phyloP scores from a whole-genome alignment of 306 rosid genomes.

The Acacia confusa region DNA sequence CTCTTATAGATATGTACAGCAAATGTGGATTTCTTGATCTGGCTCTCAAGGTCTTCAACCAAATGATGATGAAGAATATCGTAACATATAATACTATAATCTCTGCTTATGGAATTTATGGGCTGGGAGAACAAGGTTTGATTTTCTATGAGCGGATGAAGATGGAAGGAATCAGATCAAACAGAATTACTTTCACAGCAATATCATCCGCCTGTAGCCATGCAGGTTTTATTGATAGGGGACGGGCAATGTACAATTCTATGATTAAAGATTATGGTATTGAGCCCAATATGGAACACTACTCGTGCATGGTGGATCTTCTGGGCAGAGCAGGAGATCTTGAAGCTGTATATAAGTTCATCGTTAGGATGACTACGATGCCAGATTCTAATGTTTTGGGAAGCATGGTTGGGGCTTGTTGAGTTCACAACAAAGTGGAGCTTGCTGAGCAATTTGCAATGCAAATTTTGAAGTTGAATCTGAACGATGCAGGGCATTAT shows the following conservation, averaged over 20 bases:
- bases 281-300: slow-evolving; percentile 46
- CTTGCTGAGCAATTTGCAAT: slow-evolving; percentile 37
- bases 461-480: slow-evolving; percentile 29
- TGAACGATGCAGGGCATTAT: slow-evolving; percentile 36
- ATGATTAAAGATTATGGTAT: slow-evolving; percentile 43
- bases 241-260: slow-evolving; percentile 42
- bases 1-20: slow-evolving; percentile 49
- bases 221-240: slow-evolving; percentile 41
- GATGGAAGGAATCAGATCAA: slow-evolving; percentile 44
- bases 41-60: slow-evolving; percentile 42
- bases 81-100: slow-evolving; percentile 48
- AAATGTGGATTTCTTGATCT: slow-evolving; percentile 49
- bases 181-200: slow-evolving; percentile 45
- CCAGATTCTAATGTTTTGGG: slow-evolving; percentile 49
- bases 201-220: slow-evolving; percentile 51
- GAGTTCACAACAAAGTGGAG: slow-evolving; percentile 47
- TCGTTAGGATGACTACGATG: slow-evolving; percentile 34
- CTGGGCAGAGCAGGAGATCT: slow-evolving; percentile 46
- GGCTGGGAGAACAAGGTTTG: slow-evolving; percentile 44
- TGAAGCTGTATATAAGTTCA: slow-evolving; percentile 44
- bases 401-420: slow-evolving; percentile 48
- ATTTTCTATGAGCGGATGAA: slow-evolving; percentile 39
- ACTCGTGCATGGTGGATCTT: slow-evolving; percentile 54
- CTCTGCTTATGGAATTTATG: slow-evolving; percentile 51
- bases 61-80: slow-evolving; percentile 39